Conservation (phyloP, 1,284 basidiomycete genomes). For the Grifola frondosa region DNA sequence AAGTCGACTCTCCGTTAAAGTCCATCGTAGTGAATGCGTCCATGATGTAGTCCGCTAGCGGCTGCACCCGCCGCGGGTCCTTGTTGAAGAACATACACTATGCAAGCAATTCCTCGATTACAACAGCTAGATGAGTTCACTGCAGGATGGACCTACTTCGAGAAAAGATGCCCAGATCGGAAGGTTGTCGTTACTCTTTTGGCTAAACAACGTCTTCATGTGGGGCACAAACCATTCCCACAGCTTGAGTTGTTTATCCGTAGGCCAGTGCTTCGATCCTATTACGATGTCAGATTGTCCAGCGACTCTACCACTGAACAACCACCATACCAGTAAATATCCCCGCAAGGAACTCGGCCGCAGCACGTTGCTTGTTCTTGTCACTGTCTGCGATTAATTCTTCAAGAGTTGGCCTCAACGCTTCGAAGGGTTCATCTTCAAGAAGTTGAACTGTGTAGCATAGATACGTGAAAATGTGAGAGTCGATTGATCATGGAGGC, state of each 20-base stretch:
- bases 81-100: constrained; percentile 76
- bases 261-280: constrained; percentile 91
- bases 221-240: constrained; percentile 84
- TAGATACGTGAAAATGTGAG: too few relatives aligned
- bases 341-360: constrained; percentile 84
- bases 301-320: too few relatives aligned
- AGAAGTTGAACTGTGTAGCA: constrained; percentile 60
- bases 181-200: constrained; percentile 66
- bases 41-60: constrained; percentile 74
- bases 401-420: constrained; percentile 54
- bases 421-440: constrained; percentile 62
- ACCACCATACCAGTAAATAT: constrained; percentile 55
- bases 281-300: constrained; percentile 5
- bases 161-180: constrained; percentile 70
- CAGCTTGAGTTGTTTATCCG: constrained; percentile 62
- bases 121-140: background rate
- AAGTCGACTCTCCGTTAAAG: constrained; percentile 74
- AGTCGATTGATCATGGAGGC: too few relatives aligned
- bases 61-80: constrained; percentile 83
- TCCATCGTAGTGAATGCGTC: constrained; percentile 63
- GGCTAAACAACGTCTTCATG: constrained; percentile 66
- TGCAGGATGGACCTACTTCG: constrained; percentile 44
- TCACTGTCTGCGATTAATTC: constrained; percentile 57
- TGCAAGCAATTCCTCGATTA: too few relatives aligned
- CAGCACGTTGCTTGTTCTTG: constrained; percentile 84